Conservation (phyloP, 805 yeast species). For the Pichia ethanolica region DNA sequence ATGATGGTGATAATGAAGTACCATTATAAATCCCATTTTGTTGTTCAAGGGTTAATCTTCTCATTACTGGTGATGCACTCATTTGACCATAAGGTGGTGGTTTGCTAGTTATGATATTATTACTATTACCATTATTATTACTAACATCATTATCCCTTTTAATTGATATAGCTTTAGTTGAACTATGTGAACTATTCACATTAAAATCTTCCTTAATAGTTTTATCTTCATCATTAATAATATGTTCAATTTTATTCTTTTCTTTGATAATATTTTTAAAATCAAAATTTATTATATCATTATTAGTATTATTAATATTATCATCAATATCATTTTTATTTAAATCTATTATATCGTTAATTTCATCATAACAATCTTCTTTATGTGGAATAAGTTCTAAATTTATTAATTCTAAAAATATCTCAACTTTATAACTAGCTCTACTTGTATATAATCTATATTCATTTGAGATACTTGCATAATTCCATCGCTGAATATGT, state of each 20-base stretch:
- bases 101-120: background rate
- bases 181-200: background rate
- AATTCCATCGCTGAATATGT: conserved; percentile 82
- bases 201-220: background rate
- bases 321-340: too few relatives aligned
- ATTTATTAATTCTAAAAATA: conserved; percentile 67
- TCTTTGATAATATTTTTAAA: too few relatives aligned
- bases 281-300: too few relatives aligned
- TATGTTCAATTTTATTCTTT: too few relatives aligned
- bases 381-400: conserved; percentile 42
- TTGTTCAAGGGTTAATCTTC: conserved; percentile 1
- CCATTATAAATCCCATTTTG: background rate
- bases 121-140: background rate
- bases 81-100: background rate
- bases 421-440: conserved; percentile 73
- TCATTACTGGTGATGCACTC: background rate
- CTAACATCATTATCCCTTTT: background rate
- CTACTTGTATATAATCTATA: conserved; percentile 69
- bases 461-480: conserved; percentile 76
- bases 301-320: too few relatives aligned
- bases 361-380: conserved; percentile 4
- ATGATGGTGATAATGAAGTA: background rate
- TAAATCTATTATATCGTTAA: too few relatives aligned
- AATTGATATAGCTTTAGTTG: conserved; percentile 2
- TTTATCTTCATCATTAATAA: too few relatives aligned